Conservation (phyloP, 176 grass and related monocot species). For the Oryza longistaminata region DNA sequence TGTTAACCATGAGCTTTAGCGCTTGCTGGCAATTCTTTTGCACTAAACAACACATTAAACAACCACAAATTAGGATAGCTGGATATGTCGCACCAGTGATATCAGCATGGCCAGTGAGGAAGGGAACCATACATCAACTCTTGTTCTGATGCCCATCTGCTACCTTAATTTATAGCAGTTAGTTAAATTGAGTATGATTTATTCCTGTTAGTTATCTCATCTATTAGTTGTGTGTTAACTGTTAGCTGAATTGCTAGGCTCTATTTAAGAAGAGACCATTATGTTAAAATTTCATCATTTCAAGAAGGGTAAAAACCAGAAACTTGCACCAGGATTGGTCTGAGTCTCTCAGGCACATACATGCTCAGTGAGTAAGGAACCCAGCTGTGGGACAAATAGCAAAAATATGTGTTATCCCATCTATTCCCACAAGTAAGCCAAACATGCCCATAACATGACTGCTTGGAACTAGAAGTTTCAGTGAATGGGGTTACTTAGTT, state of each 20-base stretch:
- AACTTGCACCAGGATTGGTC: not conserved
- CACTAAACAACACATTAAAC: not conserved
- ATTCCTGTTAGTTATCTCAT: not conserved
- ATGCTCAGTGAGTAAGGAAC: not conserved
- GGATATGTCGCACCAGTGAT: not conserved
- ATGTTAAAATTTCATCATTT: not conserved
- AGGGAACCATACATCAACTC: not conserved
- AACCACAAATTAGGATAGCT: not conserved
- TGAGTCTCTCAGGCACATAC: not conserved
- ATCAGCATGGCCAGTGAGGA: not conserved
- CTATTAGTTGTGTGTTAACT: not conserved
- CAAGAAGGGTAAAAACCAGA: not conserved
- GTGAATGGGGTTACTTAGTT: not conserved
- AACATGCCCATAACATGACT: not conserved
- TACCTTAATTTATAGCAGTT: not conserved
- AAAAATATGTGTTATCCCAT: not conserved
- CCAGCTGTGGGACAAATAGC: not conserved
- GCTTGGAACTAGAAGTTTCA: not conserved
- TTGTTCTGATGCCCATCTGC: not conserved
- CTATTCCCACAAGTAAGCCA: not conserved
- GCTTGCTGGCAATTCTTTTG: conserved; percentile 8
- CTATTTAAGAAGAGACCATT: not conserved
- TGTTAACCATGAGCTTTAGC: conserved; percentile 15
- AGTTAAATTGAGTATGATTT: not conserved
- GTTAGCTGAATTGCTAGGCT: not conserved